These are phyloP conservation scores for Hirschioporus abietinus DNA, from an alignment of 768 basidiomycete genomes.

Conservation along the genomic window DNA sequence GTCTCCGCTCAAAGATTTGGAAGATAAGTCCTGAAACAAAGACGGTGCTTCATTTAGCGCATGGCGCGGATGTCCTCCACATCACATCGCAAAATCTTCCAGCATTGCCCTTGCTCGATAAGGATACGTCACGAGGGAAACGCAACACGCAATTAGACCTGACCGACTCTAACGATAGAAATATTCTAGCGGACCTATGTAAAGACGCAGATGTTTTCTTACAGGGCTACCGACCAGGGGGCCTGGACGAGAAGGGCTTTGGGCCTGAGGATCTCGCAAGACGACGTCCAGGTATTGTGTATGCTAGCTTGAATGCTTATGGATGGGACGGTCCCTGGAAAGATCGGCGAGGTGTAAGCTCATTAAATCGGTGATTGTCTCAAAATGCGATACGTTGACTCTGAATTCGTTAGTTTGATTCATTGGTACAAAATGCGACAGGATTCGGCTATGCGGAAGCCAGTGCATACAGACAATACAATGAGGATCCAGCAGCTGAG, in stretches of 20 bases:
- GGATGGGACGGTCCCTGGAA: slow-evolving; percentile 56
- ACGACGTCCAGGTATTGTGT: slow-evolving; percentile 42
- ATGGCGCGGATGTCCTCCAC: slow-evolving; percentile 53
- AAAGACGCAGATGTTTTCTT: slow-evolving; percentile 51
- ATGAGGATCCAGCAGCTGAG: slow-evolving; percentile 14
- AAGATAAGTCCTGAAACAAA: no score
- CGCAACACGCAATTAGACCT: slow-evolving; percentile 59
- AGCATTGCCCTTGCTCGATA: slow-evolving; percentile 42
- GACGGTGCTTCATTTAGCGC: no score
- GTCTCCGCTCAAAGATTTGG: no score
- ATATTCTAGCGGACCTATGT: slow-evolving; percentile 31
- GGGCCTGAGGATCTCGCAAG: slow-evolving; percentile 34
- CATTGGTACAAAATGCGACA: slow-evolving; percentile 55
- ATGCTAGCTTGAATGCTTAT: slow-evolving; percentile 50
- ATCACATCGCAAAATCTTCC: slow-evolving; percentile 54
- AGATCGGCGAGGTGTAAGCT: slow-evolving; percentile 43
- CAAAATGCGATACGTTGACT: slow-evolving; percentile 5
- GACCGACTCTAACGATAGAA: slow-evolving; percentile 23
- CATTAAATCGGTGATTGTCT: neutral
- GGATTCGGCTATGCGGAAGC: slow-evolving; percentile 59
- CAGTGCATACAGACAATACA: slow-evolving; percentile 35
- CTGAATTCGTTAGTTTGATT: slow-evolving; percentile 46
- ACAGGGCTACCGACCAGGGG: slow-evolving; percentile 54
- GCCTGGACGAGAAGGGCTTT: slow-evolving; percentile 44
- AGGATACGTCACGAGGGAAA: slow-evolving; percentile 59